These are phyloP conservation scores for Quercus lobata DNA, from an alignment of 331 rosid species.

Conservation along the genomic window DNA sequence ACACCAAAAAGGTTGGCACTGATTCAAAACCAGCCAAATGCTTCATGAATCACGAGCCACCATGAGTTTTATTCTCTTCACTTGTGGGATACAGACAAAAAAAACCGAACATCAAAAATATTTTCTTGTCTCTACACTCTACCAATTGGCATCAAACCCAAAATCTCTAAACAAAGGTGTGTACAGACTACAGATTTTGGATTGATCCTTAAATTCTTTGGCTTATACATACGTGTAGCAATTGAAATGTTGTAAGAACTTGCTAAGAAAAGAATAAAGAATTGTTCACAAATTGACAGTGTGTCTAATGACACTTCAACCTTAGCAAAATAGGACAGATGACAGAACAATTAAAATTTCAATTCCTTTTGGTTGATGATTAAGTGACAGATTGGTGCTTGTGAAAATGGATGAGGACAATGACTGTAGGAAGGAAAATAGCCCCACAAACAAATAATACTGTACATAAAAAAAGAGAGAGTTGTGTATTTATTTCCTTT, in stretches of 20 bases:
- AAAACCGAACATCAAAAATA: no score
- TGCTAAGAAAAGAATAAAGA: background rate
- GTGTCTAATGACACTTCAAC: background rate
- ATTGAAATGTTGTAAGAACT: background rate
- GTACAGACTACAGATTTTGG: conserved; percentile 8
- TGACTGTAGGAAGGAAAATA: background rate
- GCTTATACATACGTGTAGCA: background rate
- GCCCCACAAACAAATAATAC: background rate
- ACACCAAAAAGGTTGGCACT: background rate
- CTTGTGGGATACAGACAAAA: no score
- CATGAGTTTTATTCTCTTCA: background rate
- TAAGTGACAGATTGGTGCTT: background rate
- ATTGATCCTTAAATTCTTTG: conserved; percentile 7
- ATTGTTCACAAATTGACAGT: background rate
- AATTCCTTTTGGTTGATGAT: background rate
- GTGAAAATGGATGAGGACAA: background rate
- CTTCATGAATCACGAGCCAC: background rate
- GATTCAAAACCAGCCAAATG: background rate
- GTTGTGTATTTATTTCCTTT: background rate
- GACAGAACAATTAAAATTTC: background rate
- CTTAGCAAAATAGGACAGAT: background rate
- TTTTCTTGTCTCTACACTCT: no score
- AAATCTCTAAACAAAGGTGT: background rate
- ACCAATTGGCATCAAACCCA: no score
- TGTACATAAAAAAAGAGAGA: background rate